These are phyloP conservation scores for Ophiostoma pallidulum DNA, from an alignment of 2,329 filamentous ascomycete genomes.

Conservation along the genomic window DNA sequence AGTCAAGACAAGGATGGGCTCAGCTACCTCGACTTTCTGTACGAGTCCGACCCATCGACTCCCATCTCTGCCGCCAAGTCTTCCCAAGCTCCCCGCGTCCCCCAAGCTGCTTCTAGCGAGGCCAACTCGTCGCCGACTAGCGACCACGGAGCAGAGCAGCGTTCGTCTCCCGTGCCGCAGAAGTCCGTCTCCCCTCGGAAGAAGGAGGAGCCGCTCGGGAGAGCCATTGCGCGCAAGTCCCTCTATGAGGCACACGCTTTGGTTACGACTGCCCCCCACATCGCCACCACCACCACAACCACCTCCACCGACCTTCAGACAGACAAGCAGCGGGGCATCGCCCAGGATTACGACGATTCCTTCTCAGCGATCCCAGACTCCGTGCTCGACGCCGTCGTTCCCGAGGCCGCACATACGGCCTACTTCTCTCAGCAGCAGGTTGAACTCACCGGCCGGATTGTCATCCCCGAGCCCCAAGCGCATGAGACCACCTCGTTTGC, in stretches of 20 bases:
- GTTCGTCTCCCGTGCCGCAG: neutral
- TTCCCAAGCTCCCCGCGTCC: neutral
- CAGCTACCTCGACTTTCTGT: slow-evolving; percentile 13
- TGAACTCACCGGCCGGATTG: slow-evolving; percentile 12
- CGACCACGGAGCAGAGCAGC: neutral
- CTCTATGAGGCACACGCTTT: slow-evolving; percentile 6
- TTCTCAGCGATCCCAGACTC: slow-evolving; percentile 48
- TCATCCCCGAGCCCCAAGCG: too few species aligned
- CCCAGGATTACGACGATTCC: slow-evolving; percentile 42
- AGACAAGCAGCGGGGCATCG: neutral
- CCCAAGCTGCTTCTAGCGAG: neutral
- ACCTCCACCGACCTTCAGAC: slow-evolving; percentile 16
- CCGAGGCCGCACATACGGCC: slow-evolving; percentile 24
- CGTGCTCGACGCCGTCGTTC: slow-evolving; percentile 37
- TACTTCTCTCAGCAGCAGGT: slow-evolving; percentile 13
- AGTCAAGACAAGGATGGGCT: slow-evolving; percentile 7
- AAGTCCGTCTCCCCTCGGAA: slow-evolving; percentile 9
- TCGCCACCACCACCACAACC: neutral
- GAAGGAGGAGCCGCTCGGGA: slow-evolving; percentile 12
- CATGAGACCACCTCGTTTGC: too few species aligned
- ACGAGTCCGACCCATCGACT: slow-evolving; percentile 3
- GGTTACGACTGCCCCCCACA: neutral
- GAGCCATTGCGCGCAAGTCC: slow-evolving; percentile 13
- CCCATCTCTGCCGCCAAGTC: neutral
- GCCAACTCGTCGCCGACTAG: neutral